Percentiles rank a stretch among this genome's conserved stretches.
Conservation (phyloP, 1,139 yeast genomes). For the Oligophagozyma castellii region DNA sequence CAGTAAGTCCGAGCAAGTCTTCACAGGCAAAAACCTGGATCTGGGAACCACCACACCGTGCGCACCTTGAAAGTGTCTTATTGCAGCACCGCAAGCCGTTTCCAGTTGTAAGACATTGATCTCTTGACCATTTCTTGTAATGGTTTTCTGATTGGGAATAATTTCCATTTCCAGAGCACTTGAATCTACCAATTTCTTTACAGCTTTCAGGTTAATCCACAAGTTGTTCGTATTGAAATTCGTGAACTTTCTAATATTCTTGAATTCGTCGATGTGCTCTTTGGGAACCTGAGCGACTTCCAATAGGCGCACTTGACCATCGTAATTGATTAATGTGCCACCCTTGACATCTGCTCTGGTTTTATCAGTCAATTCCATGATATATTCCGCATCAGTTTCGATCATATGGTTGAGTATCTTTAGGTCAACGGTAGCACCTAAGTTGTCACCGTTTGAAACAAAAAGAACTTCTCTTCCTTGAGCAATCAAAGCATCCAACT, state of each 20-base stretch:
- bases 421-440: slow-evolving; percentile 96
- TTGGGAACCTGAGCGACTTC: slow-evolving; percentile 99
- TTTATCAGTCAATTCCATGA: slow-evolving; percentile 97
- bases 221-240: slow-evolving; percentile 95
- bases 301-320: slow-evolving; percentile 84
- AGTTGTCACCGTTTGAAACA: slow-evolving; percentile 95
- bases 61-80: slow-evolving; percentile 87
- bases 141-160: slow-evolving; percentile 84
- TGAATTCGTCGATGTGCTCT: slow-evolving; percentile 96
- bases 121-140: slow-evolving; percentile 62
- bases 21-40: slow-evolving; percentile 93
- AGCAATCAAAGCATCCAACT: slow-evolving; percentile 75
- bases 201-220: slow-evolving; percentile 92
- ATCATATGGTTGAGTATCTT: slow-evolving; percentile 87
- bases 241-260: slow-evolving; percentile 92
- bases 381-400: slow-evolving; percentile 81
- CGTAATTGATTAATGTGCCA: slow-evolving; percentile 94
- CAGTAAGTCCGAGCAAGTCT: slow-evolving; percentile 88
- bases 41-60: slow-evolving; percentile 98
- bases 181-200: slow-evolving; percentile 79
- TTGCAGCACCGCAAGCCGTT: slow-evolving; percentile 99
- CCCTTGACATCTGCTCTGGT: slow-evolving; percentile 99
- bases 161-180: slow-evolving; percentile 82
- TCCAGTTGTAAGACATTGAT: slow-evolving; percentile 86
- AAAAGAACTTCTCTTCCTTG: slow-evolving; percentile 92